Conservation (phyloP, 2,329 filamentous ascomycete genomes). For the Fusarium temperatum region DNA sequence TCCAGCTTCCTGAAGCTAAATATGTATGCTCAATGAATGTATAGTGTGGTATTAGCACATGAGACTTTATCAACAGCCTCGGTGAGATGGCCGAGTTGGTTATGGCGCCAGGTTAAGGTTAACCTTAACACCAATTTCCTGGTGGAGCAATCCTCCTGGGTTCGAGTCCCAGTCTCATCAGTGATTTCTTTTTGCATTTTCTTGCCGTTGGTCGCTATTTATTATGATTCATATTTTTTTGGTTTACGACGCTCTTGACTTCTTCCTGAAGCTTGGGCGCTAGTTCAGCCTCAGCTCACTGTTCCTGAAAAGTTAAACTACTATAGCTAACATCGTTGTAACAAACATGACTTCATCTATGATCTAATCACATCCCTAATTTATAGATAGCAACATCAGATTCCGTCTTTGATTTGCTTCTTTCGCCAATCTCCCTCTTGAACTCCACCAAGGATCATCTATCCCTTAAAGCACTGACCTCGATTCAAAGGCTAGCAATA, state of each 20-base stretch:
- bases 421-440: neutral
- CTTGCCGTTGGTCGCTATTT: too few relatives aligned
- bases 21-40: fast-evolving
- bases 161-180: constrained; percentile 45
- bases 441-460: neutral
- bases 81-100: constrained; percentile 45
- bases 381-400: neutral
- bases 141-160: constrained; percentile 44
- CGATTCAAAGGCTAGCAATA: constrained; percentile 1
- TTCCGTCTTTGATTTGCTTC: constrained; percentile 2
- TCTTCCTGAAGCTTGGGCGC: neutral
- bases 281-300: neutral
- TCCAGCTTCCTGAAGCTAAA: neutral
- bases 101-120: constrained; percentile 44
- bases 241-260: neutral
- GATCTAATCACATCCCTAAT: neutral
- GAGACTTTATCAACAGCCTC: neutral
- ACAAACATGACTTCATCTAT: constrained; percentile 14
- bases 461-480: constrained; percentile 2
- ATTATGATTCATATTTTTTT: neutral
- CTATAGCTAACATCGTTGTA: too few relatives aligned
- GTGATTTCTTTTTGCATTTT: neutral
- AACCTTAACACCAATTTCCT: constrained; percentile 43
- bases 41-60: fast-evolving
- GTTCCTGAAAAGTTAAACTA: neutral